Base-by-base conservation (phyloP, 1,284 basidiomycete species). In the Rhizoctonia solani region DNA sequence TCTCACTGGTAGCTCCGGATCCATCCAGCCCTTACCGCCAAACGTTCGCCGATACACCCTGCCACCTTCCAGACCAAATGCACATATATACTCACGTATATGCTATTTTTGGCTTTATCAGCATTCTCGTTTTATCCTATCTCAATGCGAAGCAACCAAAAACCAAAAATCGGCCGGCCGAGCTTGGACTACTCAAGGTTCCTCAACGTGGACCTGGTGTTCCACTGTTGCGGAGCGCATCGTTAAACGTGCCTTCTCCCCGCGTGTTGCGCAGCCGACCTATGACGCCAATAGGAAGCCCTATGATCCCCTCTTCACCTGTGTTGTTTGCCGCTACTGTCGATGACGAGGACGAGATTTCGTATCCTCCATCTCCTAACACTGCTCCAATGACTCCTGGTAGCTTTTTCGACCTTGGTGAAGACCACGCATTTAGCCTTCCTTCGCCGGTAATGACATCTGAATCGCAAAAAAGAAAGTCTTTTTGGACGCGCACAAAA, bases 11-110 rank as follows among this genome's bases (percentile, higher is more conserved):
- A 14, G 81, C 85, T 34, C 82, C 84, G 1, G 65, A 69, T 47
- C 41, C 73, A 0, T 49, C 66, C 49, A 52, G 50, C 54, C 71
- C 76, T 5, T 65, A 69, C 75, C 27, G 74, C 78, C 76, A 70
- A 72, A 80, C 79, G 69, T 72, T 74, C 71, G 80, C 80, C 44
- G 85, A 88, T 72, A 74, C 76, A 2, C 82, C 83, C 29, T 95
- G 90, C 76, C 76, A 85, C 54, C 81, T 92, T 52, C 90, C 90
- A 6, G 82, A 90, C 75, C 87, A 89, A 70, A 76, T 81, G 56
- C 79, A 81, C 37, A 84, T 90, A 66, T 88, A 89, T 74, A 75
- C 80, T 29, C 75, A 79, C 58, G 73, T 87, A 30, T 90, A 91
- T 76, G 71, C 83, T 29, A 81, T 86, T 8, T 77, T 83, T 50